Evolutionary conservation across 768 basidiomycete genomes (phyloP), one percentile per base, ranked within the genome.

Genomic region (Mycena albidolilacea): DNA sequence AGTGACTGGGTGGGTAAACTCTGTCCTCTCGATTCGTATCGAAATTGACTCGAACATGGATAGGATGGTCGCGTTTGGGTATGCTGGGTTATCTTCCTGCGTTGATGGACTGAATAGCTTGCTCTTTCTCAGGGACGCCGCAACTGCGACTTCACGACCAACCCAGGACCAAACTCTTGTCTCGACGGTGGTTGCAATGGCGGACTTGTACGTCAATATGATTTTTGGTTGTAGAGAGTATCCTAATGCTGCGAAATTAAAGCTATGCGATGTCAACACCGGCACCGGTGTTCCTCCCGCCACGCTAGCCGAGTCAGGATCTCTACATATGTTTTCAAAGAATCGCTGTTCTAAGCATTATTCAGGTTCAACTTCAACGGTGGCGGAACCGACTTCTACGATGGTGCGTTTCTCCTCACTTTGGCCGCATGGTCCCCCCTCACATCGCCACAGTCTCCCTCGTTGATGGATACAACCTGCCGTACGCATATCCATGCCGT

Each of bases 161-260:
- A 82, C 72, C 81, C 80, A 11, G 78, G 79, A n/a, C 83, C 82
- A 5, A 87, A 82, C 75, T 84, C 87, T 19, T 90, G 88, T 67
- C 48, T 85, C 12, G 83, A 84, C 50, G 88, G 88, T 11, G 87
- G 87, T 39, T 89, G 88, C 78, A 87, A 86, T 69, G 89, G 89
- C 17, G 89, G 89, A 59, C 78, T 90, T 69, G 43, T 38, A 57
- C 15, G 12, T 1, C 1, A 92, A 93, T 14, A 6, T 35, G 15
- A 35, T 57, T 37, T 14, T 10, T 17, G 30, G 55, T 89, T 30
- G 30, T 30, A 30, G 30, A 30, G 30, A 15, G 4, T 4, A 54
- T 21, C 30, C n/a, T 39, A 8, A 5, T 1, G 21, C 60, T 2
- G 60, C 41, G 19, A n/a, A 38, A 1, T 3, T 39, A n/a, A 23